Evolutionary conservation across 768 basidiomycete genomes (phyloP), one percentile per base, ranked within the genome.

Genomic region (Auricularia sp.): DNA sequence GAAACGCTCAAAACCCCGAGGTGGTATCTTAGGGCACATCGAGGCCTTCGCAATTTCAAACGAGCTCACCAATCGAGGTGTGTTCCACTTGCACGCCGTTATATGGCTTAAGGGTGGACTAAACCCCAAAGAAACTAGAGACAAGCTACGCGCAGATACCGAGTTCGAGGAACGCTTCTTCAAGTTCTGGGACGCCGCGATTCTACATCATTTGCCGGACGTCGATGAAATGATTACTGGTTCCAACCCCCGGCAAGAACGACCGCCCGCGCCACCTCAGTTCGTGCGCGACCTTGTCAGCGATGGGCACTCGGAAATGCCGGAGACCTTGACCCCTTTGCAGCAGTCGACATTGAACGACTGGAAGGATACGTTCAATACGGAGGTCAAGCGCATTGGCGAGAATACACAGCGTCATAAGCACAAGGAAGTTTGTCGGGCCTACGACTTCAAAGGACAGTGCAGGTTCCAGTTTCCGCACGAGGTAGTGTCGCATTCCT

Each of bases 381-480:
- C 44, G 29, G 66, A 73, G 16, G 44, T 73, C 0, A 73, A 71
- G 51, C 45, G 42, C 5, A 69, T 64, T 65, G 73, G 71, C 14
- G 71, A 73, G 56, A 44, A 42, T 2, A 35, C 73, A 11, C 73
- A 73, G 21, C 2, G 66, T 0, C 73, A 73, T 56, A 14, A 7
- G 0, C 71, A 70, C 63, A 21, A 44, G 3, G 21, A 63, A 2
- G 70, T 74, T 2, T 77, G 75, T 63, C 71, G 75, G 37, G 75
- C 76, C 45, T 75, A 76, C 70, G 68, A 70, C 2, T 70, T 75
- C 67, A 59, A 67, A 3, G 45, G 44, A 6, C 3, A 18, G 0
- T 78, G 77, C 51, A 7, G 73, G 0, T 78, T 78, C 69, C 54
- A 65, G 2, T 77, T 75, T 68, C 74, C 76, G 0, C 77, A 39